phyloP scores from a whole-genome alignment of 257 asterid species.

The Solanum etuberosum region DNA sequence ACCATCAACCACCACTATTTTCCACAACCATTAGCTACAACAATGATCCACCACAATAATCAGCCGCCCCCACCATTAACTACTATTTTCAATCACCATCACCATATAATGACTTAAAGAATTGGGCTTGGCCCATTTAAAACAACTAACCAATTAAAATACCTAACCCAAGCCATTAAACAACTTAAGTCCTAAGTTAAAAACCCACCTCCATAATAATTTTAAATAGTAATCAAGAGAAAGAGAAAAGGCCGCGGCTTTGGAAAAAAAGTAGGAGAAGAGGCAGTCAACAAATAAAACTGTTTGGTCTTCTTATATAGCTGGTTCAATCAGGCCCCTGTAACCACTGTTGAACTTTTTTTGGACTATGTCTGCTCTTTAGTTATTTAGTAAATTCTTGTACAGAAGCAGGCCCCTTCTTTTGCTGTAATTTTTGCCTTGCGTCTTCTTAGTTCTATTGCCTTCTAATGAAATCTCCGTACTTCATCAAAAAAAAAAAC shows the following conservation, averaged over 20 bases:
- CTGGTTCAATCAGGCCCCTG: not conserved
- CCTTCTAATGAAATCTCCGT: not conserved
- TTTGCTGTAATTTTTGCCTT: not conserved
- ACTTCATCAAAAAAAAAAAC: not conserved
- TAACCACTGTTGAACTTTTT: not conserved
- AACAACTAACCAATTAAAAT: not conserved
- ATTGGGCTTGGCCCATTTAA: not conserved
- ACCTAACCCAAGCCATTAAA: not conserved
- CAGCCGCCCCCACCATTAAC: not conserved
- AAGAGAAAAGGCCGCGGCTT: not conserved
- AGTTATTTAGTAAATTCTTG: not conserved
- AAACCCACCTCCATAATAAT: not conserved
- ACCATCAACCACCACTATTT: not conserved
- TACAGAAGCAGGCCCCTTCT: not conserved
- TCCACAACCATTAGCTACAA: not conserved
- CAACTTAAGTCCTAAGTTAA: not conserved
- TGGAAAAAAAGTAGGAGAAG: not conserved
- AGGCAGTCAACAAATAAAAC: not conserved
- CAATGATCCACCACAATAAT: not conserved
- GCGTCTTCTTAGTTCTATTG: not conserved
- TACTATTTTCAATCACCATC: not conserved
- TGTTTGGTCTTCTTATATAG: not conserved
- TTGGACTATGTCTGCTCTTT: not conserved
- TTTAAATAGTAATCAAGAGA: not conserved
- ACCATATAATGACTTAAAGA: not conserved